Evolutionary conservation across 2,329 filamentous ascomycete genomes (phyloP).

Genomic region (Colletotrichum sp.): DNA sequence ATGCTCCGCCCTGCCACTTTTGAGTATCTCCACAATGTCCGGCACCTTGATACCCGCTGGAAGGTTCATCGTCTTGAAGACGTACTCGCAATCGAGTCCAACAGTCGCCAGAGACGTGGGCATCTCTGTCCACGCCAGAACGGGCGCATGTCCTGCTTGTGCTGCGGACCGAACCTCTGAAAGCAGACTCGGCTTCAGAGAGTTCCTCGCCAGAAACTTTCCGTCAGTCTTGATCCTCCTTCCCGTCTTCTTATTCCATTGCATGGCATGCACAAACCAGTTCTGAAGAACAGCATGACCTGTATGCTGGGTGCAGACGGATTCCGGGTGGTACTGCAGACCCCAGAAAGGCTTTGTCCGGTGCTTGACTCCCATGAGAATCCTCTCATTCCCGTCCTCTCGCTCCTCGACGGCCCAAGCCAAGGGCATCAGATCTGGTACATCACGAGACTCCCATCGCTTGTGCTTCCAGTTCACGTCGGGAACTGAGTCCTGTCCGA

Average conservation of each 20-base stretch:
- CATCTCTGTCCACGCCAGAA: constrained; percentile 8
- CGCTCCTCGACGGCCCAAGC: constrained; percentile 64
- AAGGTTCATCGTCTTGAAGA: constrained; percentile 46
- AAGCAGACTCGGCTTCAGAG: constrained; percentile 38
- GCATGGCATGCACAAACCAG: constrained; percentile 73
- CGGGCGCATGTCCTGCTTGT: background rate
- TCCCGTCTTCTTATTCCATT: constrained; percentile 57
- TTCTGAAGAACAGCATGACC: constrained; percentile 70
- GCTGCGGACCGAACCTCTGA: constrained; percentile 22
- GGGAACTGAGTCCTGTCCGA: constrained; percentile 51
- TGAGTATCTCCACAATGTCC: constrained; percentile 59
- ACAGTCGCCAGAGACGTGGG: constrained; percentile 29
- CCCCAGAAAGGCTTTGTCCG: constrained; percentile 77
- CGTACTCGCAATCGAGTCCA: constrained; percentile 37
- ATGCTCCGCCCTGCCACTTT: constrained; percentile 44
- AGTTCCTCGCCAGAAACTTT: constrained; percentile 30
- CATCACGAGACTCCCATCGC: constrained; percentile 43
- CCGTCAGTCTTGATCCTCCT: constrained; percentile 23
- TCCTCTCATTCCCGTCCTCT: constrained; percentile 46
- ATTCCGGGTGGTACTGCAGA: constrained; percentile 91
- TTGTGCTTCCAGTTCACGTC: constrained; percentile 37
- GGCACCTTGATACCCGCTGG: constrained; percentile 53
- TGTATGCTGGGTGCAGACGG: constrained; percentile 76
- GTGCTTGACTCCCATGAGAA: constrained; percentile 82
- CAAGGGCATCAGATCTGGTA: constrained; percentile 56